Base-by-base conservation (phyloP, 2,329 filamentous ascomycete genomes). In the Alternaria triticina region DNA sequence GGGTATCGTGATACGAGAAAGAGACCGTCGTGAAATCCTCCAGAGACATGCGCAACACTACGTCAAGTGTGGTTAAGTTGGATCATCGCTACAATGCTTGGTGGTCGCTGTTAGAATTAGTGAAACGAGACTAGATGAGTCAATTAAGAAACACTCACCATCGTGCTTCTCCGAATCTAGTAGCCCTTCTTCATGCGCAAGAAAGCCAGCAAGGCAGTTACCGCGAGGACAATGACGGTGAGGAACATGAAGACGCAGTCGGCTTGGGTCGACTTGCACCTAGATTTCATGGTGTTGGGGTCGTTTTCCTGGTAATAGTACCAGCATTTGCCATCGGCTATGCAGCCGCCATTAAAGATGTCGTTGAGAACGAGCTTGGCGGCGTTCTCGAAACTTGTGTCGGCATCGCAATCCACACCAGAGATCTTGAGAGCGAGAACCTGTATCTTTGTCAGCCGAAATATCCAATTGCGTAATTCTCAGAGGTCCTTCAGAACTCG, bases 221-320 rank as follows among this genome's bases (percentile, higher is more conserved):
- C 70, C 17, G 65, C 45, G n/a, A 74, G 50, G 22, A 72, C 36
- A 10, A 66, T 43, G 12, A 66, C 65, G 1, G 65, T 68, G 17
- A 75, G 9, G 25, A 74, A 73, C 72, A 77, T 74, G 43, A 77
- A 74, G 2, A 65, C 74, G 3, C 68, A 46, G 17, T 75, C 73
- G 5, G 75, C 74, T 49, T 70, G 62, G 40, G 57, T 64, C 50
- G 67, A 57, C 50, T 54, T 70, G 56, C 74, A 77, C 61, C 7
- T 63, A 4, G 25, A 72, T 15, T 13, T 45, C 49, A 17, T 50
- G 10, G 3, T 6, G 17, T 66, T 54, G 2, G 44, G 36, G 6
- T 20, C 3, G 30, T 46, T 51, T 6, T 33, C 22, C 17, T 11
- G 1, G 23, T 57, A 27, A 52, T 44, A 65, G 27, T 51, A 52